Evolutionary conservation across 2,329 filamentous ascomycete species (phyloP), one percentile per base, ranked within the genome.

Genomic region (Pseudogymnoascus sp.): DNA sequence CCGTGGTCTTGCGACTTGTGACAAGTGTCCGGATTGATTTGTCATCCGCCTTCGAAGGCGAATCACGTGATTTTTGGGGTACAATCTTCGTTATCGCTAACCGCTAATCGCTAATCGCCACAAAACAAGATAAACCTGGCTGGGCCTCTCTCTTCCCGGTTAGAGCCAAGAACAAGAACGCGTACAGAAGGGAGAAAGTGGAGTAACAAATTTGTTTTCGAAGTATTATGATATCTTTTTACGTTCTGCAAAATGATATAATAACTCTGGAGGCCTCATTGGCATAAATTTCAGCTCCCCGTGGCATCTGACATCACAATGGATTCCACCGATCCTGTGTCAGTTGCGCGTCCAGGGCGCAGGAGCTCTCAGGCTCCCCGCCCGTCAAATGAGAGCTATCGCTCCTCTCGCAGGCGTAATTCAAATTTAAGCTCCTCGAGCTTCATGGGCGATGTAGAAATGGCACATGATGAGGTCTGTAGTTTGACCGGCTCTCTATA

Each of bases 371-470:
- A 68, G n/a, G 65, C 66, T 50, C 68, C 69, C 67, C 65, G 64
- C 28, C 69, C 64, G 69, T 70, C 50, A 61, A 75, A 68, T 73
- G 69, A 68, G 69, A 71, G 67, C 67, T 67, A 61, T 36, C 44
- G 21, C 59, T 60, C 59, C 59, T 40, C 90, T 66, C 90, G 91
- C 75, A 81, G 87, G 62, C 80, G 88, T 63, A 81, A 81, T 68
- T 89, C 87, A 61, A 90, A 90, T 71, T 81, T 86, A 70, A 91
- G 89, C 77, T 86, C 82, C 75, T 81, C 87, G 37, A 96, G 91
- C 76, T 88, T 97, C 69, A 88, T 96, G 70, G 91, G 91, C 69
- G 91, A 96, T 75, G 93, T 97, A n/a, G 93, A 97, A 75, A 97
- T 99, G 95, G 93, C 95, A 18, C 91, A 96, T 61, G 91, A 96